phyloP scores from a whole-genome alignment of 768 basidiomycete genomes.

The Amanita jacksonii region DNA sequence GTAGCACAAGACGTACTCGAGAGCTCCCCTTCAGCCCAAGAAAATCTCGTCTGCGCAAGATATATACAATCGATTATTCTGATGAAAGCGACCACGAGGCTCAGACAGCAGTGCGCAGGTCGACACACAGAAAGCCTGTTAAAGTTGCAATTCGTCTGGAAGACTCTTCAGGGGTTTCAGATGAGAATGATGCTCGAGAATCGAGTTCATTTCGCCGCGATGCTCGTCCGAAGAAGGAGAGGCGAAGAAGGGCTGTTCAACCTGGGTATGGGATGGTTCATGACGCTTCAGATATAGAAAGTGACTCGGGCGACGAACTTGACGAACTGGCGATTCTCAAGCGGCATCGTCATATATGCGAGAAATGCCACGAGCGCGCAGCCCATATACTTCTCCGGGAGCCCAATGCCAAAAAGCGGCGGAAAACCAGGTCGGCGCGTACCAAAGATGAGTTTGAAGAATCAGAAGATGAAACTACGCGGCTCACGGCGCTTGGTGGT shows the following conservation, averaged over 20 bases:
- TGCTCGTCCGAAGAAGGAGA: background rate
- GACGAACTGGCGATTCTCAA: conserved; percentile 40
- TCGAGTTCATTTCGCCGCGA: conserved; percentile 11
- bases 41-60: conserved; percentile 39
- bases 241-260: background rate
- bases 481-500: conserved; percentile 48
- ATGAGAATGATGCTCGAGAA: conserved; percentile 24
- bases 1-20: conserved; percentile 16
- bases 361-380: conserved; percentile 58
- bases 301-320: conserved; percentile 44
- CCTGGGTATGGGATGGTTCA: conserved; percentile 39
- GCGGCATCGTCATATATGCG: conserved; percentile 56
- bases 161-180: conserved; percentile 15
- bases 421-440: conserved; percentile 28
- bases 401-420: conserved; percentile 26
- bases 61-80: conserved; percentile 26
- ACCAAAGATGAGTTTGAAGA: conserved; percentile 45
- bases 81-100: conserved; percentile 22
- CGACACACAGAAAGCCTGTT: conserved; percentile 32
- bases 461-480: conserved; percentile 44
- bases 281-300: conserved; percentile 30
- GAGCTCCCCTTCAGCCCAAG: conserved; percentile 59
- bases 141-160: conserved; percentile 28
- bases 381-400: conserved; percentile 40
- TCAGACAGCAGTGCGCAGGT: conserved; percentile 29